A percentile compares a stretch with the other conserved stretches of the same genome.
phyloP scores from a whole-genome alignment of 306 rosid genomes.

The Rosa multiflora region DNA sequence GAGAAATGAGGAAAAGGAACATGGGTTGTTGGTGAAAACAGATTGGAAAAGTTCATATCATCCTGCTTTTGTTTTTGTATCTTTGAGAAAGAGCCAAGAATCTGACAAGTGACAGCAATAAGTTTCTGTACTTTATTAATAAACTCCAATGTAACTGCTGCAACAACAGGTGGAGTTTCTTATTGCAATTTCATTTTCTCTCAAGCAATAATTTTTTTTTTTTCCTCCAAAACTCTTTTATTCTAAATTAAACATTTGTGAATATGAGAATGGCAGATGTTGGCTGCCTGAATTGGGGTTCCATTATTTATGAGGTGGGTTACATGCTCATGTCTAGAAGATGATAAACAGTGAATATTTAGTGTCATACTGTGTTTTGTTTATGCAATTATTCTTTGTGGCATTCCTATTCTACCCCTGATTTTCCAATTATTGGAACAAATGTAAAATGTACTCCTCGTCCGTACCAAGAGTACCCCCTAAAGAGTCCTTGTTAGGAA shows the following conservation, averaged over 20 bases:
- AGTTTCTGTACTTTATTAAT: conserved; percentile 29
- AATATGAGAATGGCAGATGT: conserved; percentile 15
- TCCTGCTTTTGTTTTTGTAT: conserved; percentile 34
- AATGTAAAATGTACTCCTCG: neutral
- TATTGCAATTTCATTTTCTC: conserved; percentile 10
- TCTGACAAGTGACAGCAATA: conserved; percentile 41
- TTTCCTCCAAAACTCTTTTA: neutral
- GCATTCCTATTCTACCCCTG: conserved; percentile 17
- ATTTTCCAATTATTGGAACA: too few species aligned
- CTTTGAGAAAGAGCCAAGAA: conserved; percentile 39
- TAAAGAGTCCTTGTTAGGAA: conserved; percentile 10
- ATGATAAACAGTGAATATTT: conserved; percentile 8
- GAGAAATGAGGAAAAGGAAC: conserved; percentile 37
- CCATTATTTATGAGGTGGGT: conserved; percentile 37
- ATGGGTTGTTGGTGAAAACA: conserved; percentile 59
- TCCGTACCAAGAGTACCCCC: conserved; percentile 31
- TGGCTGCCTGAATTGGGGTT: conserved; percentile 30
- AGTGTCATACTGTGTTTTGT: neutral
- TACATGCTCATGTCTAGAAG: conserved; percentile 38
- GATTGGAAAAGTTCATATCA: conserved; percentile 51
- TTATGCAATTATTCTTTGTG: conserved; percentile 16
- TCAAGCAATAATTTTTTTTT: neutral
- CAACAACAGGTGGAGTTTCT: conserved; percentile 14
- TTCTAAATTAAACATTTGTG: neutral
- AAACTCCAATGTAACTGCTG: conserved; percentile 27